These are phyloP conservation scores for Pseudocercospora fijiensis DNA, from an alignment of 2,329 filamentous ascomycete species.

Conservation along the genomic window DNA sequence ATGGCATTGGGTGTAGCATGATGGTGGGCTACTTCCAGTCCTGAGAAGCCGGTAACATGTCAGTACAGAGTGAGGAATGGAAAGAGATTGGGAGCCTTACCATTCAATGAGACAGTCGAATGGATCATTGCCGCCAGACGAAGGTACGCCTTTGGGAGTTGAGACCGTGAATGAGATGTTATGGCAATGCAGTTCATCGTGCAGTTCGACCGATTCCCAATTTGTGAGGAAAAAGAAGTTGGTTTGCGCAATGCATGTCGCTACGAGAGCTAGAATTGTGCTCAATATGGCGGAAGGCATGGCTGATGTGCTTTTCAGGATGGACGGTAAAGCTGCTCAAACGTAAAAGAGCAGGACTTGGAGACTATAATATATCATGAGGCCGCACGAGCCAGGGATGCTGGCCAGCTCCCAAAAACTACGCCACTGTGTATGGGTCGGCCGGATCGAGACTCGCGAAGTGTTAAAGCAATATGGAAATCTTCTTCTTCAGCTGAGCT, in stretches of 20 bases:
- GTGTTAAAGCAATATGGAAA: neutral
- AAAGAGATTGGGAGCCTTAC: neutral
- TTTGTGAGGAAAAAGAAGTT: neutral
- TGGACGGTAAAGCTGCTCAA: neutral
- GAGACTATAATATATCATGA: neutral
- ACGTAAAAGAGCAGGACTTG: neutral
- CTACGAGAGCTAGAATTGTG: neutral
- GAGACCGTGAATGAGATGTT: neutral
- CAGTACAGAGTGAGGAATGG: neutral
- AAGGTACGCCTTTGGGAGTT: neutral
- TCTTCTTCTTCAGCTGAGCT: neutral
- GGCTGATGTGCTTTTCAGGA: neutral
- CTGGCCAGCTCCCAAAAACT: neutral
- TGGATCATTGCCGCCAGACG: neutral
- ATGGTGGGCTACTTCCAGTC: neutral
- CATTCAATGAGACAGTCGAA: neutral
- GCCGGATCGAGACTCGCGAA: neutral
- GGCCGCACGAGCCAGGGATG: neutral
- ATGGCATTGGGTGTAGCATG: neutral
- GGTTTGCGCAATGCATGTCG: neutral
- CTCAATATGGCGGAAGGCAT: neutral
- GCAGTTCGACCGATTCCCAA: neutral
- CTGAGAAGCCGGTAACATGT: neutral
- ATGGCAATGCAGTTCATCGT: neutral
- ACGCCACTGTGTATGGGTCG: neutral